A percentile compares a stretch with the other conserved stretches of the same genome.
Conservation (phyloP, 2,329 filamentous ascomycete species). For the Peltaster fructicola region DNA sequence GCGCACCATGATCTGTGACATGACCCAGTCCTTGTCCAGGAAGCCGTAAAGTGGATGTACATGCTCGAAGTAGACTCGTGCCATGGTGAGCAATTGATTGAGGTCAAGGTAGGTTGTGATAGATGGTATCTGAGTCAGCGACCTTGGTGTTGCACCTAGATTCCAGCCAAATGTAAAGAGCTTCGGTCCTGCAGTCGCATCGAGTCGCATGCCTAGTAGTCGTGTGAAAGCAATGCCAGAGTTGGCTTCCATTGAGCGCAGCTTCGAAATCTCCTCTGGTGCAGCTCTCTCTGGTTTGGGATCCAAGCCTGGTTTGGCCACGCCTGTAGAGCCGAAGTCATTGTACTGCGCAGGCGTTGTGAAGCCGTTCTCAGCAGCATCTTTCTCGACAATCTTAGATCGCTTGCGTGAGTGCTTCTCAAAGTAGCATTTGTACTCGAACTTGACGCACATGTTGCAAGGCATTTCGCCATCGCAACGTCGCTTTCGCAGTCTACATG, state of each 20-base stretch:
- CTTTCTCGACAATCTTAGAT: constrained; percentile 16
- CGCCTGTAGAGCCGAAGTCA: neutral
- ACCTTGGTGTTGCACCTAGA: constrained; percentile 14
- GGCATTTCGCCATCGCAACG: constrained; percentile 37
- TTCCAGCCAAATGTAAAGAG: constrained; percentile 43
- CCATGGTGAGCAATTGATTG: constrained; percentile 30
- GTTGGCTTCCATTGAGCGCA: constrained; percentile 36
- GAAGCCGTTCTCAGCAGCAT: constrained; percentile 7
- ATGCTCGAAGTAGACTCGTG: constrained; percentile 34
- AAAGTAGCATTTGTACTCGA: constrained; percentile 37
- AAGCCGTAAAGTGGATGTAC: constrained; percentile 38
- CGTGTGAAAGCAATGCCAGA: constrained; percentile 40
- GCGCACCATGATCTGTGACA: constrained; percentile 10
- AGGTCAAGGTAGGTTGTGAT: constrained; percentile 32
- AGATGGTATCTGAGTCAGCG: too few species aligned
- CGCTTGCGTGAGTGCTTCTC: constrained; percentile 20
- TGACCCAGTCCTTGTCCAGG: constrained; percentile 18
- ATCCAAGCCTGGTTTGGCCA: too few species aligned
- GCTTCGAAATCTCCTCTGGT: constrained; percentile 14
- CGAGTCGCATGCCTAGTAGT: constrained; percentile 33
- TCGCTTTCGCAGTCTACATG: constrained; percentile 38
- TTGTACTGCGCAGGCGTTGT: constrained; percentile 4
- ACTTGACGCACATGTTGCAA: constrained; percentile 35
- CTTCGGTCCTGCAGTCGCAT: constrained; percentile 35
- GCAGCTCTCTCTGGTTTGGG: constrained; percentile 8